phyloP scores from a whole-genome alignment of 73 alveolate species.

The Diophrys sp. region DNA sequence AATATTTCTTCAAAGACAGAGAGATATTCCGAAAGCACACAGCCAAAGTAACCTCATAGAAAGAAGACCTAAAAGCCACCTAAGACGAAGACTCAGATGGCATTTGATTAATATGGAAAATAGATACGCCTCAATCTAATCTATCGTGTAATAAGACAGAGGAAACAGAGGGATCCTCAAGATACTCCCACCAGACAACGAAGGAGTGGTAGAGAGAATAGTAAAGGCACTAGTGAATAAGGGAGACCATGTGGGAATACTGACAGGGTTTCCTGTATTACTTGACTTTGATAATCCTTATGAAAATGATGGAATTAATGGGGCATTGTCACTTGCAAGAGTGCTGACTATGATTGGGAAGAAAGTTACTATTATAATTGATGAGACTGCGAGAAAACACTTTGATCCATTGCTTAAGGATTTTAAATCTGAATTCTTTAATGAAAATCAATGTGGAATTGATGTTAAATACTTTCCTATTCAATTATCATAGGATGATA shows the following conservation, averaged over 20 bases:
- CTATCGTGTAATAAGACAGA: constrained; percentile 21
- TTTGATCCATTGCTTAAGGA: no score
- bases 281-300: constrained; percentile 17
- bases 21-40: no score
- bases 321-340: constrained; percentile 39
- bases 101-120: no score
- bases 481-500: no score
- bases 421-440: no score
- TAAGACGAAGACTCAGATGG: no score
- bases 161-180: constrained; percentile 37
- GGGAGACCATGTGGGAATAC: constrained; percentile 12
- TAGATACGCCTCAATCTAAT: no score
- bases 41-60: no score
- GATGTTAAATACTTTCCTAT: no score
- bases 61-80: no score
- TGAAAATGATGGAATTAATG: constrained; percentile 58
- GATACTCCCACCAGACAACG: constrained; percentile 26
- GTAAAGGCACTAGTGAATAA: constrained; percentile 8
- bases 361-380: constrained; percentile 23
- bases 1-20: no score
- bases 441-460: no score
- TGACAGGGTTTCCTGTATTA: constrained; percentile 55
- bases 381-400: neutral
- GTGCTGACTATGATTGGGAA: constrained; percentile 20
- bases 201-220: neutral